Percentiles rank a stretch among this genome's conserved stretches.
phyloP scores from a whole-genome alignment of 169 alveolate species.

The Cryptosporidium andersoni region DNA sequence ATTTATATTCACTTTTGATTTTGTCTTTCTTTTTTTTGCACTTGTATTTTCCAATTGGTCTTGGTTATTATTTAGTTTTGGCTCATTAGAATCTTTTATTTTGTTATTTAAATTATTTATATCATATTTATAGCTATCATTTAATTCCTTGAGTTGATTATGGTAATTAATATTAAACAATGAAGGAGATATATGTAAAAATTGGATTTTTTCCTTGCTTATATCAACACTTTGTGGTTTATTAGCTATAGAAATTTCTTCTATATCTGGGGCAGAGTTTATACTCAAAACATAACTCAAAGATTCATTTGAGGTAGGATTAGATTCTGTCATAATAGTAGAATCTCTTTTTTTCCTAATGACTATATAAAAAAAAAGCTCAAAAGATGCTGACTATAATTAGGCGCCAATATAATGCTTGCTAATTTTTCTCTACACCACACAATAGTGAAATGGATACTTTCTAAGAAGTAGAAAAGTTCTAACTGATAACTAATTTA shows the following conservation, averaged over 20 bases:
- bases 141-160: constrained; percentile 19
- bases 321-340: too few species aligned
- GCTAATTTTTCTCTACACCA: too few species aligned
- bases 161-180: constrained; percentile 32
- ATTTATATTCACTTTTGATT: not conserved
- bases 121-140: not conserved
- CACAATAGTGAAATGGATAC: too few species aligned
- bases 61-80: not conserved
- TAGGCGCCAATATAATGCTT: too few species aligned
- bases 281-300: not conserved
- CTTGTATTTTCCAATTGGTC: not conserved
- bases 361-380: too few species aligned
- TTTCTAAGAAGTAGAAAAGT: too few species aligned
- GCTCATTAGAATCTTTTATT: not conserved
- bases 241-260: not conserved
- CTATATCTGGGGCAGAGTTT: constrained; percentile 18
- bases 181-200: constrained; percentile 18
- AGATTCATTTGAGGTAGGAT: not conserved
- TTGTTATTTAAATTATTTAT: not conserved
- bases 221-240: not conserved
- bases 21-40: not conserved
- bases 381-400: too few species aligned
- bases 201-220: not conserved
- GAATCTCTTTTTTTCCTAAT: too few species aligned
- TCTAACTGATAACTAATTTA: too few species aligned